A percentile compares a stretch with the other conserved stretches of the same genome.
Conservation (phyloP, 2,329 filamentous ascomycete species). For the Stagonosporopsis vannaccii region DNA sequence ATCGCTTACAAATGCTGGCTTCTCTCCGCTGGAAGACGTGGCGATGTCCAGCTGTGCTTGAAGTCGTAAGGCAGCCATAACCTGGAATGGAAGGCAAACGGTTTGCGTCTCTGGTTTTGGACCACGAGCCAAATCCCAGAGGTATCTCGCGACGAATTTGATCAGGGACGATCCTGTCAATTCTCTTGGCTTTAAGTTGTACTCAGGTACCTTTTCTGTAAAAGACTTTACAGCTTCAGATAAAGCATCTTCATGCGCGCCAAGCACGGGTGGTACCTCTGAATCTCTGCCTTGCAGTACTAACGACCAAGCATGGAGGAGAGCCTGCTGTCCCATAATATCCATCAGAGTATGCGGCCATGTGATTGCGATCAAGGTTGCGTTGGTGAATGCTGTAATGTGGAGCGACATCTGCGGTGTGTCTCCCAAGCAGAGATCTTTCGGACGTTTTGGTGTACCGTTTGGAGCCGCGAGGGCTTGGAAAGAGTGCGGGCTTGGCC, state of each 20-base stretch:
- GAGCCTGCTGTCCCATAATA: conserved; percentile 52
- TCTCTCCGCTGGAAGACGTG: not conserved
- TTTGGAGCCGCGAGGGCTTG: not conserved
- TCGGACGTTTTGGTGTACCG: not conserved
- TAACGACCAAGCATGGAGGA: conserved; percentile 58
- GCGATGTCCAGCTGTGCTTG: conserved; percentile 28
- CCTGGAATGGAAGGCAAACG: not conserved
- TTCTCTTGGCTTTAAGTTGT: not conserved
- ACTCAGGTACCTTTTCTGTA: not conserved
- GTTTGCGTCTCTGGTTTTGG: not conserved
- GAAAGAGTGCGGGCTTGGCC: not conserved
- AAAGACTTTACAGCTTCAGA: not conserved
- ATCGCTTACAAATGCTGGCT: not conserved
- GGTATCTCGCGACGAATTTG: not conserved
- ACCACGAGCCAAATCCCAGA: not conserved
- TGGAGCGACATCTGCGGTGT: conserved; percentile 58
- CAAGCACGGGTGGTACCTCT: conserved; percentile 46
- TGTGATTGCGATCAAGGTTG: conserved; percentile 57
- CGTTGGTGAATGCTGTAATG: conserved; percentile 58
- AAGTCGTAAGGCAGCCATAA: conserved; percentile 19
- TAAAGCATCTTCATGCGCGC: conserved; percentile 1
- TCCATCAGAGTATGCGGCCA: conserved; percentile 61
- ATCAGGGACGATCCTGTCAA: not conserved
- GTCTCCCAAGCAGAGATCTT: conserved; percentile 35
- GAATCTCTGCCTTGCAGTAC: conserved; percentile 54